Conservation (phyloP, 2,329 filamentous ascomycete genomes). For the Graphilbum ipis-grandicollis region DNA sequence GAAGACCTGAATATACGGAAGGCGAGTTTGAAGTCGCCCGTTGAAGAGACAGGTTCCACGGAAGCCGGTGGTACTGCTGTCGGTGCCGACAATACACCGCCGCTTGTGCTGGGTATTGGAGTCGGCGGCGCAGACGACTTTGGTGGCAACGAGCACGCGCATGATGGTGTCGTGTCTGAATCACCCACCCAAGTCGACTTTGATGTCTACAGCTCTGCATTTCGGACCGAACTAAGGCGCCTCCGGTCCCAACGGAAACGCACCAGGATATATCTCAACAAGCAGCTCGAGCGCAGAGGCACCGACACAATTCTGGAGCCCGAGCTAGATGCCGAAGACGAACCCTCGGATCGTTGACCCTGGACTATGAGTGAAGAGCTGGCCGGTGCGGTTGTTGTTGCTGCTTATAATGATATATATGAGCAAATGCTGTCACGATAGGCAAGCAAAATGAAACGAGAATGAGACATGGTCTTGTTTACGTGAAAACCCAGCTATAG, state of each 20-base stretch:
- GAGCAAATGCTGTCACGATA: no score
- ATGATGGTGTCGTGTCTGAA: constrained; percentile 46
- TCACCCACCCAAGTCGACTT: constrained; percentile 73
- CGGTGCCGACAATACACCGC: constrained; percentile 21
- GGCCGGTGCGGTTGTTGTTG: no score
- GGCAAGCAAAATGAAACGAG: no score
- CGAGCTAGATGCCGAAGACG: neutral
- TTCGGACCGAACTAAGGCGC: constrained; percentile 62
- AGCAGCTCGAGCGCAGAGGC: constrained; percentile 14
- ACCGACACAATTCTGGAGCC: neutral
- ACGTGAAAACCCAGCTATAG: no score
- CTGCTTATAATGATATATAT: no score
- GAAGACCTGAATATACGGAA: constrained; percentile 24
- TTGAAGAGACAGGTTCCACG: constrained; percentile 15
- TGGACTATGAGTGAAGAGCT: neutral
- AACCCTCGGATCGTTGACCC: neutral
- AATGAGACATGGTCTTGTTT: no score
- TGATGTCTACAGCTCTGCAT: constrained; percentile 78
- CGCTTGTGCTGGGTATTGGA: constrained; percentile 64
- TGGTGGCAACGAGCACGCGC: constrained; percentile 20
- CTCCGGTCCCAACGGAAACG: constrained; percentile 32
- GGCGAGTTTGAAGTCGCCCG: constrained; percentile 10
- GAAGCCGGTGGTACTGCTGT: neutral
- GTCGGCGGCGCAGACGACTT: constrained; percentile 37
- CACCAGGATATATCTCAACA: constrained; percentile 23